Percentiles rank a stretch among this genome's conserved stretches.
Evolutionary conservation across 2,329 filamentous ascomycete genomes (phyloP).

Genomic region (Alternaria viburni): DNA sequence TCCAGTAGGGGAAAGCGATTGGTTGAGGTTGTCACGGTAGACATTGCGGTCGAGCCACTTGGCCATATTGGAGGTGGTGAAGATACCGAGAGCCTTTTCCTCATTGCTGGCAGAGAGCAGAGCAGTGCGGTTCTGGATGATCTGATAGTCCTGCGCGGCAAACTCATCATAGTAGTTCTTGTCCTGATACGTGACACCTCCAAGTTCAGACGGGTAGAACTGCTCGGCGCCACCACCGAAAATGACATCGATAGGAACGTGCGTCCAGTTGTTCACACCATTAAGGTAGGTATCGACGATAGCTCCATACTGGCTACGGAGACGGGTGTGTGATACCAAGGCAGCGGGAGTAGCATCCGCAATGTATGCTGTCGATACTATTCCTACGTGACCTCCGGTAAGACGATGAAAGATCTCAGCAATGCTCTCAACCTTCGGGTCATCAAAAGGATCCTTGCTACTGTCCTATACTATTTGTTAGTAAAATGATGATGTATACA

Average conservation of each 20-base stretch:
- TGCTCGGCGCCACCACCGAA: conserved; percentile 85
- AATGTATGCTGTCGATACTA: conserved; percentile 79
- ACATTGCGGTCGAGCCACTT: conserved; percentile 88
- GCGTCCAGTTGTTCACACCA: conserved; percentile 71
- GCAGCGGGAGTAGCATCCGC: conserved; percentile 82
- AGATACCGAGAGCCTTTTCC: conserved; percentile 76
- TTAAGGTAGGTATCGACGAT: conserved; percentile 79
- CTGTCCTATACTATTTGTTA: conserved; percentile 60
- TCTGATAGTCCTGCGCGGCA: conserved; percentile 71
- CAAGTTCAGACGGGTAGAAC: conserved; percentile 65
- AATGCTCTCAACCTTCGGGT: conserved; percentile 86
- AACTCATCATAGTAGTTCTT: conserved; percentile 78
- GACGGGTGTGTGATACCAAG: conserved; percentile 66
- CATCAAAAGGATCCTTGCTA: conserved; percentile 74
- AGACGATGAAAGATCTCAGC: conserved; percentile 77
- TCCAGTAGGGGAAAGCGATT: conserved; percentile 73
- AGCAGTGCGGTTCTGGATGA: conserved; percentile 76
- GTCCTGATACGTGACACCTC: conserved; percentile 68
- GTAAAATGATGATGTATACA: not conserved
- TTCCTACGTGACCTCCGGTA: conserved; percentile 64
- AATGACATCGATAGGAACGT: conserved; percentile 75
- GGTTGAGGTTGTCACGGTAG: conserved; percentile 72
- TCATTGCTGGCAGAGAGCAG: conserved; percentile 64
- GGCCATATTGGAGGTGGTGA: conserved; percentile 75
- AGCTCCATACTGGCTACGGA: conserved; percentile 71